Percentiles rank a stretch among this genome's conserved stretches.
Evolutionary conservation across 2,329 filamentous ascomycete genomes (phyloP).

Genomic region (Lachnum nothofagi): DNA sequence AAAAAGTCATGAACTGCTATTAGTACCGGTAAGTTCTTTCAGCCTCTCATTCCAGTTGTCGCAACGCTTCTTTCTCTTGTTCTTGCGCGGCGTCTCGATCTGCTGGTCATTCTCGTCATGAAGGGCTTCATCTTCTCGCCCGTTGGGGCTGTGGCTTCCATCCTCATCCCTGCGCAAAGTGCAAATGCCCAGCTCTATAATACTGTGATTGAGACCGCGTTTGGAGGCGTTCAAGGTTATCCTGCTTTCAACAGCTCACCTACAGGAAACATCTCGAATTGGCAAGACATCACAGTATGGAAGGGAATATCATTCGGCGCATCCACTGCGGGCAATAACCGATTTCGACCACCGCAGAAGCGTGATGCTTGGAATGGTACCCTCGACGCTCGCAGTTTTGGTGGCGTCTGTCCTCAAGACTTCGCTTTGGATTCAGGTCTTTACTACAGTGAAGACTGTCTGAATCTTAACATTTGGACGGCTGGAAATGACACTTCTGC

Average conservation of each 20-base stretch:
- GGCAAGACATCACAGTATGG: constrained; percentile 7
- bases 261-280: constrained; percentile 8
- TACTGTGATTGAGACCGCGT: constrained; percentile 11
- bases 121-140: too few relatives aligned
- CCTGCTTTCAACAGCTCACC: constrained; percentile 15
- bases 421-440: constrained; percentile 18
- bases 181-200: constrained; percentile 10
- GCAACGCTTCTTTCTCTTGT: too few relatives aligned
- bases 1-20: too few relatives aligned
- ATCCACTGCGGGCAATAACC: constrained; percentile 37
- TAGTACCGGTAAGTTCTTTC: too few relatives aligned
- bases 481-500: constrained; percentile 13
- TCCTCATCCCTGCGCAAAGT: neutral
- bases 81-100: too few relatives aligned
- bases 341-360: constrained; percentile 33
- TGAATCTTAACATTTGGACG: constrained; percentile 41
- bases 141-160: neutral
- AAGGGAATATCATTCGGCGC: constrained; percentile 36
- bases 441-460: constrained; percentile 37
- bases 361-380: constrained; percentile 19
- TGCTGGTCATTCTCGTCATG: too few relatives aligned
- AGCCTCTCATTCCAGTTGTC: too few relatives aligned
- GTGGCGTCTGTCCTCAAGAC: constrained; percentile 27
- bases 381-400: constrained; percentile 27
- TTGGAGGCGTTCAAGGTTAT: constrained; percentile 12